These are phyloP conservation scores for Vanrija pseudolonga DNA, from an alignment of 1,284 basidiomycete species.

Conservation along the genomic window DNA sequence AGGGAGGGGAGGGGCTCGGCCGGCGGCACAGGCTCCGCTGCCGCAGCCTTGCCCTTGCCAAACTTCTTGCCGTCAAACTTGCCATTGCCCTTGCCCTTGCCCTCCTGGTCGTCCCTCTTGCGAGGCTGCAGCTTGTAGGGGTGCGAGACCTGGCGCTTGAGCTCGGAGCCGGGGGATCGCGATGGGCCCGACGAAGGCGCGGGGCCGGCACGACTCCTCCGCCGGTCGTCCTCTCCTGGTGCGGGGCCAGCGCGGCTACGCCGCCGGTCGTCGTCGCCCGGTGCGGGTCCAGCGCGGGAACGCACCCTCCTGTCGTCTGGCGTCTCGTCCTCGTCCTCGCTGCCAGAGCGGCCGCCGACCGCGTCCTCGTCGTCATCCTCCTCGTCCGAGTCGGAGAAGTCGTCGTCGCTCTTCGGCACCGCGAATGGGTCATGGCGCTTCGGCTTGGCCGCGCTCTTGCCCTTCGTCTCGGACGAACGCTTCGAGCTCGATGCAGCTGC, in stretches of 20 bases:
- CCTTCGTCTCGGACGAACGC: neutral
- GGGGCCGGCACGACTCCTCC: neutral
- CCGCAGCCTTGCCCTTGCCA: conserved; percentile 1
- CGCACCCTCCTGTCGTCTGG: neutral
- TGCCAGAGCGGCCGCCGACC: neutral
- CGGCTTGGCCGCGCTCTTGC: neutral
- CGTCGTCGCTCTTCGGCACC: neutral
- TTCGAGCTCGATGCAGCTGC: neutral
- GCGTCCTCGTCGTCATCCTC: neutral
- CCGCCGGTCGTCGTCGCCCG: conserved; percentile 2
- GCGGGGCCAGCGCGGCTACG: conserved; percentile 6
- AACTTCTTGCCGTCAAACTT: neutral
- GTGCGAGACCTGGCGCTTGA: too few relatives aligned
- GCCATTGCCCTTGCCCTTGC: neutral
- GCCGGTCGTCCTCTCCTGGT: neutral
- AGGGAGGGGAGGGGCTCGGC: conserved; percentile 11
- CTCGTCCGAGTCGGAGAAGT: conserved; percentile 5
- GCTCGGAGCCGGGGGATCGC: too few relatives aligned
- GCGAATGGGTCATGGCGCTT: neutral
- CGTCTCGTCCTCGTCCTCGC: too few relatives aligned
- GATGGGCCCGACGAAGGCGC: too few relatives aligned
- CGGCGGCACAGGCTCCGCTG: neutral
- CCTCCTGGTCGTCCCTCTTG: neutral
- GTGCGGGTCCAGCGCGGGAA: neutral
- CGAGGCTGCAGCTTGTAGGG: too few relatives aligned